Base-by-base conservation (phyloP, 441 rosid genomes). In the Arabidopsis hybrid region DNA sequence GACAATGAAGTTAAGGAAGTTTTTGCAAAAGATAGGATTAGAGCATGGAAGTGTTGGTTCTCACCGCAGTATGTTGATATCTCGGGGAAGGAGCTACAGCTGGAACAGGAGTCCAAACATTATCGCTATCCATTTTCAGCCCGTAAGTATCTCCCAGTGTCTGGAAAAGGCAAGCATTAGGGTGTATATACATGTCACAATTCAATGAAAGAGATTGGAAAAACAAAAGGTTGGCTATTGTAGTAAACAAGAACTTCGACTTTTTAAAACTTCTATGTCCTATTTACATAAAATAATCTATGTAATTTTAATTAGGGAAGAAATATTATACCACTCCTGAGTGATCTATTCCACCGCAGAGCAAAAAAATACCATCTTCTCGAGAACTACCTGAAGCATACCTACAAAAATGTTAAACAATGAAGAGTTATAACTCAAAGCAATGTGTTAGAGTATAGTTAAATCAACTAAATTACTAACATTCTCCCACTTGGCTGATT, bases 331-430 rank as follows among this genome's bases (percentile, higher is more conserved):
- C 99, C 86, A 29, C 60, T 52, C 94, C 95, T 70, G 80, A 78
- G 49, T 83, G 21, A 70, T 92, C 95, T 80, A 91, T 89, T 74
- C 99, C 99, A 65, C 97, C 95, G 32, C 91, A 92, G 72, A 94
- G 92, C 83, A 89, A 74, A 80, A 92, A 86, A 89, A 86, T 82
- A 73, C 94, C 91, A 78, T 92, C 92, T 55, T 90, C 83, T 63
- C 97, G 94, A 63, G 90, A 86, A 85, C 87, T 76, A 64, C 86
- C 97, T 16, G 97, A 89, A 52, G 95, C 97, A 83, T 92, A 92
- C 95, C 99, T 95, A 75, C 50, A 29, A 72, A 45, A 71, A 74
- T 58, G 71, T 36, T 47, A 64, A 51, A 65, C 69, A 26, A 58
- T 60, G 47, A 57, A 83, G 66, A 8, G 62, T 72, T 49, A 31